Conservation (phyloP, 441 rosid genomes). For the Codiaeum variegatum region DNA sequence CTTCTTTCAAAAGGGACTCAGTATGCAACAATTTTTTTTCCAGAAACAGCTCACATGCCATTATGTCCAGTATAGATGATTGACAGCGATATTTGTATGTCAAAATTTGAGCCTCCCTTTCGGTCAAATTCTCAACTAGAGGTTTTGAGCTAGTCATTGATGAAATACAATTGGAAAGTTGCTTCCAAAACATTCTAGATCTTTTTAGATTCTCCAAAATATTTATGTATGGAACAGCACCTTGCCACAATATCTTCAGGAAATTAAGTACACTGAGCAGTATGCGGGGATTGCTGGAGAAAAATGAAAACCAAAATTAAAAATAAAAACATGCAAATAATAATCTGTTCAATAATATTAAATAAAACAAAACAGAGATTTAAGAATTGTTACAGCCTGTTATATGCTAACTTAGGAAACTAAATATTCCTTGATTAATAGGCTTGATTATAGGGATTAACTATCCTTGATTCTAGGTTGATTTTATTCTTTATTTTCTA, state of each 20-base stretch:
- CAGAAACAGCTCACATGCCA: conserved; percentile 77
- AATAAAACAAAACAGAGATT: not conserved
- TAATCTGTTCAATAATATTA: conserved; percentile 8
- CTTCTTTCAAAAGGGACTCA: conserved; percentile 43
- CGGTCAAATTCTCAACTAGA: conserved; percentile 35
- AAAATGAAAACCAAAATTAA: conserved; percentile 12
- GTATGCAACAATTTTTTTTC: conserved; percentile 65
- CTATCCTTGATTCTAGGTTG: too few relatives aligned
- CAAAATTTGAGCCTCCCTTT: conserved; percentile 43
- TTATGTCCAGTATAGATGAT: conserved; percentile 66
- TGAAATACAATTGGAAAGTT: conserved; percentile 47
- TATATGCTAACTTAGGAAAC: too few relatives aligned
- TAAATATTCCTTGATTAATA: too few relatives aligned
- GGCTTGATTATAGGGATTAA: too few relatives aligned
- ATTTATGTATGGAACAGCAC: conserved; percentile 61
- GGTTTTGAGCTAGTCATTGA: conserved; percentile 34
- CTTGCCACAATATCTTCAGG: conserved; percentile 91
- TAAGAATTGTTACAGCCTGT: too few relatives aligned
- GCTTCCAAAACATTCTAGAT: conserved; percentile 66
- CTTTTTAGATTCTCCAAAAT: conserved; percentile 55
- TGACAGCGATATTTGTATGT: conserved; percentile 63
- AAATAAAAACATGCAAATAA: not conserved
- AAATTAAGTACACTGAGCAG: conserved; percentile 60
- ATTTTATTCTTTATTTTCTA: too few relatives aligned
- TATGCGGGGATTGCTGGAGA: conserved; percentile 59